Evolutionary conservation across 2,329 filamentous ascomycete species (phyloP), one percentile per base, ranked within the genome.

Genomic region (Claviceps sp.): DNA sequence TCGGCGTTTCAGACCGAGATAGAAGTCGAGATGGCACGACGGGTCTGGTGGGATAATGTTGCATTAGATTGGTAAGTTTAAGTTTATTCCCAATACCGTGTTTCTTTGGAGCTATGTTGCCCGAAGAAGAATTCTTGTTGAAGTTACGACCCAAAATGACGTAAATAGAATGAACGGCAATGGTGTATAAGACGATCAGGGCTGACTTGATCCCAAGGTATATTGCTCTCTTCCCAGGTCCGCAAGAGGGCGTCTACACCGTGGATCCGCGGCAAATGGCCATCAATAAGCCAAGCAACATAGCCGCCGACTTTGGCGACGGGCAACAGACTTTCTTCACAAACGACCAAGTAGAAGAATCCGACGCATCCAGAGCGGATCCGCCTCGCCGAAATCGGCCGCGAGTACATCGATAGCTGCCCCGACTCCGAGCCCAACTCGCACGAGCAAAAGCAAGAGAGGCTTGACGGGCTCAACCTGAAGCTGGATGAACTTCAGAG

Each of bases 191-290:
- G 5, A 47, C 24, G 4, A 0, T n/a, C 22, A n/a, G 22, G 10
- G 11, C 45, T 47, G 22, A 47, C 17, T 17, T 38, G n/a, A 19
- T 14, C 3, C 5, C n/a, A 37, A 50, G 52, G 52, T 24, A 50
- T 13, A 17, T 53, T 34, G 43, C 52, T 22, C 4, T 50, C 19
- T 50, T 53, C 17, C 52, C 52, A 16, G 52, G 48, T 16, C 40
- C 52, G 10, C 48, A 50, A 3, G 52, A 48, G 19, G 48, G 48
- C 6, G 44, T 53, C n/a, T 53, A 53, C 39, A 48, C 52, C 48
- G 45, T 53, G 16, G 37, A 53, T 16, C 52, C 52, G 19, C 48
- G 40, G 8, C 52, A 53, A 39, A 53, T 53, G 52, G 48, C 43
- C 14, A 48, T 53, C 13, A 50, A 50, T 30, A 53, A 50, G 40